A percentile compares a stretch with the other conserved stretches of the same genome.
These are phyloP conservation scores for Hortiboletus flavorubellus DNA, from an alignment of 768 basidiomycete genomes.

Conservation along the genomic window DNA sequence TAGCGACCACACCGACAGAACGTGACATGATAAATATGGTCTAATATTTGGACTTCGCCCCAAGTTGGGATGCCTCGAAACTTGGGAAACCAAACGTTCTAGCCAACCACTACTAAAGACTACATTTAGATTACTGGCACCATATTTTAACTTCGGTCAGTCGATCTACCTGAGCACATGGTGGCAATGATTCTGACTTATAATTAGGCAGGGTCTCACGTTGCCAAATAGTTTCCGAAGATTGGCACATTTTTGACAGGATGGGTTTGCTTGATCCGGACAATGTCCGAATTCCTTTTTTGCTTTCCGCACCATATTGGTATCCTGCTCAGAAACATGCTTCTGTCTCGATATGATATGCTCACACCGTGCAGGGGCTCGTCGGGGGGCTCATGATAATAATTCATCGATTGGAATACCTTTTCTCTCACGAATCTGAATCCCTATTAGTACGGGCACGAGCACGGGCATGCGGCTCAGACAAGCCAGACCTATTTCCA, in stretches of 20 bases:
- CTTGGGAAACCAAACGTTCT: background rate
- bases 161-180: background rate
- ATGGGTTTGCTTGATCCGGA: background rate
- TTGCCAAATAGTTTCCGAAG: background rate
- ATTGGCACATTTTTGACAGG: constrained; percentile 6
- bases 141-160: background rate
- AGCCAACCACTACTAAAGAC: background rate
- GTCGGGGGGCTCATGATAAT: background rate
- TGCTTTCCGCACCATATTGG: background rate
- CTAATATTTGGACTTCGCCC: background rate
- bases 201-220: background rate
- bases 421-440: background rate
- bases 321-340: background rate
- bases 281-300: background rate
- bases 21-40: background rate
- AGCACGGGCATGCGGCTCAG: background rate
- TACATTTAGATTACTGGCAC: background rate
- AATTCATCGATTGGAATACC: background rate
- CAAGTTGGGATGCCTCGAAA: background rate
- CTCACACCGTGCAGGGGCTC: too few species aligned
- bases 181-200: background rate
- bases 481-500: background rate
- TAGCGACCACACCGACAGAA: background rate
- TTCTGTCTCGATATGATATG: too few species aligned
- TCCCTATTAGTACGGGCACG: background rate